Evolutionary conservation across 2,329 filamentous ascomycete species (phyloP), one percentile per base, ranked within the genome.

Genomic region (Penicillium hesseltinei): DNA sequence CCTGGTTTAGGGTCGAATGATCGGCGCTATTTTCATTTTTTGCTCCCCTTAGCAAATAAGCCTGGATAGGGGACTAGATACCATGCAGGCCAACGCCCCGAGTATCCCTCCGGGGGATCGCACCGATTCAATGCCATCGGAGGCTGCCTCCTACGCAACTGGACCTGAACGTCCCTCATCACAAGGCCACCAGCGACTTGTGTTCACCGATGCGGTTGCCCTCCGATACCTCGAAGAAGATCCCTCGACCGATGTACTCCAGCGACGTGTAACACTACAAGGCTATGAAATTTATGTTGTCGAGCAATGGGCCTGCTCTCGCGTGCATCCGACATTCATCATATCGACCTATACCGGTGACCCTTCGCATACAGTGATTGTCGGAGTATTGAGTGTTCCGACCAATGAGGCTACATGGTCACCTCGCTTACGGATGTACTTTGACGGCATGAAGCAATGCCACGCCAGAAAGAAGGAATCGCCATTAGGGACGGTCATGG

Each of bases 221-320:
- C 85, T 88, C 63, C 81, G 77, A 60, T 96, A 93, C 70, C 84
- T 99, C 23, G 90, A 96, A 77, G 90, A 95, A 71, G 94, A 97
- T 63, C 80, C 86, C 1, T 85, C 84, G 5, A 92, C 91, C 4
- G 82, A 81, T 3, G 86, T 96, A 8, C 80, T 96, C 62, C 85
- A 92, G 65, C 87, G 88, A 52, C 85, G 86, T 54, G 81, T 83
- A 49, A 79, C 83, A 49, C 82, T 99, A 6, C 78, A 84, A 59
- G 93, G 93, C 63, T 97, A 97, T 75, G 92, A 97, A 73, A 81
- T 93, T 60, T 97, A 97, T 74, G 78, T 97, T 17, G 91, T 97
- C 63, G 94, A 97, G 74, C 94, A 99, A 80, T 99, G 94, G 94
- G 91, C 91, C 6, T 97, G 92, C 75, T 97, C 93, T 13, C 86